Conservation (phyloP, 495 filamentous ascomycete genomes). For the Aspergillus affinis region DNA sequence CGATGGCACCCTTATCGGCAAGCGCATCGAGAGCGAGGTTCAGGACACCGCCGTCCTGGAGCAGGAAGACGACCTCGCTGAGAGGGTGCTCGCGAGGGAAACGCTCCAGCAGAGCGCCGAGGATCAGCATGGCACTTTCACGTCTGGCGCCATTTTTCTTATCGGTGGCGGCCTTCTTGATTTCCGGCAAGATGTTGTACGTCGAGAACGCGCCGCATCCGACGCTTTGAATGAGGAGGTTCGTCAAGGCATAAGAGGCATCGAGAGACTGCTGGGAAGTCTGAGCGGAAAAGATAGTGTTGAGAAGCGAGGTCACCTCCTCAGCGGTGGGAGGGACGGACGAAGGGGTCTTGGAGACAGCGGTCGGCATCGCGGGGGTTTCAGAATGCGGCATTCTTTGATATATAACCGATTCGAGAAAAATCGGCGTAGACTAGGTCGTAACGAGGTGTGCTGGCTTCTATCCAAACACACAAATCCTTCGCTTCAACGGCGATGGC, state of each 20-base stretch:
- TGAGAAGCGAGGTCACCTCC: slow-evolving; percentile 71
- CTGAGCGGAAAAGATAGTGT: slow-evolving; percentile 74
- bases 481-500: neutral
- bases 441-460: neutral
- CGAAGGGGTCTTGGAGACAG: slow-evolving; percentile 56
- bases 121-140: slow-evolving; percentile 92
- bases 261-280: slow-evolving; percentile 86
- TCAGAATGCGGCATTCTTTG: slow-evolving; percentile 67
- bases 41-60: slow-evolving; percentile 75
- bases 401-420: neutral
- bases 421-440: neutral
- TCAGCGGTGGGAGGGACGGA: slow-evolving; percentile 62
- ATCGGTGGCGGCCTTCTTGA: slow-evolving; percentile 85
- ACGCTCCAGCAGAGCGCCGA: slow-evolving; percentile 89
- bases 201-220: slow-evolving; percentile 70
- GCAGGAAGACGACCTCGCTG: slow-evolving; percentile 76
- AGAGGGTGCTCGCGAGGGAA: slow-evolving; percentile 75
- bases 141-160: slow-evolving; percentile 88
- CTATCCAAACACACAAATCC: neutral
- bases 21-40: slow-evolving; percentile 76
- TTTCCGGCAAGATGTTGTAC: slow-evolving; percentile 67
- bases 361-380: slow-evolving; percentile 56
- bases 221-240: slow-evolving; percentile 73
- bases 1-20: slow-evolving; percentile 85
- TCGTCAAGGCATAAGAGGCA: slow-evolving; percentile 78